A percentile compares a stretch with the other conserved stretches of the same genome.
Evolutionary conservation across 108 stramenopile species (phyloP).

Genomic region (Fragilariopsis cylindrus): DNA sequence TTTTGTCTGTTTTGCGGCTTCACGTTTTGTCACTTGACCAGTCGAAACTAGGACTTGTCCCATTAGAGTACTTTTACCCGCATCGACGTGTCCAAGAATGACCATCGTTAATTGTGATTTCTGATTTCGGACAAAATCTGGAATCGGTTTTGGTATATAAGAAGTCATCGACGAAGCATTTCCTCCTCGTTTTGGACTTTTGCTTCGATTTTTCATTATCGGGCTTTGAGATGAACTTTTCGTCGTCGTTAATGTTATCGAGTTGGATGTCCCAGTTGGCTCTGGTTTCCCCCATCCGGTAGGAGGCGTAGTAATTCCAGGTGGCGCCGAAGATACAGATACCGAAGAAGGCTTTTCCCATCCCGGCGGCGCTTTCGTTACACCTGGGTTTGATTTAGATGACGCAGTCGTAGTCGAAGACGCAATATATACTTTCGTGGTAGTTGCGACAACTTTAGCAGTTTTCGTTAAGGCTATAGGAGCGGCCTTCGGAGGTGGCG

Average conservation of each 20-base stretch:
- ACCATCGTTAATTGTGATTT: conserved; percentile 36
- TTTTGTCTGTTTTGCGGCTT: conserved; percentile 56
- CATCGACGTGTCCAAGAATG: conserved; percentile 87
- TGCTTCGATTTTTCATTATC: background rate
- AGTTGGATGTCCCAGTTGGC: background rate
- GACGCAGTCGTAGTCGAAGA: conserved; percentile 5
- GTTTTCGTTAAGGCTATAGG: background rate
- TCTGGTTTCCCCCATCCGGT: conserved; percentile 35
- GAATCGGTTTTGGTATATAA: conserved; percentile 5
- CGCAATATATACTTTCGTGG: background rate
- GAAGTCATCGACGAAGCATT: background rate
- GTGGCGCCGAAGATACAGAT: background rate
- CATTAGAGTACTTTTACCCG: conserved; percentile 93
- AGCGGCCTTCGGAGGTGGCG: conserved; percentile 20
- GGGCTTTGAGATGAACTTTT: conserved; percentile 11
- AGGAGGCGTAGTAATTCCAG: conserved; percentile 31
- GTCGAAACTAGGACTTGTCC: conserved; percentile 75
- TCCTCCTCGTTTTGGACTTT: background rate
- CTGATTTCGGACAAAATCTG: conserved; percentile 2
- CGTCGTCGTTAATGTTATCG: background rate
- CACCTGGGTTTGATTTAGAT: conserved; percentile 18
- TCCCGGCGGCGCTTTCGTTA: conserved; percentile 44
- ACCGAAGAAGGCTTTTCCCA: conserved; percentile 31
- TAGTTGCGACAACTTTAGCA: conserved; percentile 6
- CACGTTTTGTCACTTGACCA: conserved; percentile 57